Percentiles rank a stretch among this genome's conserved stretches.
phyloP scores from a whole-genome alignment of 2,329 filamentous ascomycete genomes.

The Dothistroma pini region DNA sequence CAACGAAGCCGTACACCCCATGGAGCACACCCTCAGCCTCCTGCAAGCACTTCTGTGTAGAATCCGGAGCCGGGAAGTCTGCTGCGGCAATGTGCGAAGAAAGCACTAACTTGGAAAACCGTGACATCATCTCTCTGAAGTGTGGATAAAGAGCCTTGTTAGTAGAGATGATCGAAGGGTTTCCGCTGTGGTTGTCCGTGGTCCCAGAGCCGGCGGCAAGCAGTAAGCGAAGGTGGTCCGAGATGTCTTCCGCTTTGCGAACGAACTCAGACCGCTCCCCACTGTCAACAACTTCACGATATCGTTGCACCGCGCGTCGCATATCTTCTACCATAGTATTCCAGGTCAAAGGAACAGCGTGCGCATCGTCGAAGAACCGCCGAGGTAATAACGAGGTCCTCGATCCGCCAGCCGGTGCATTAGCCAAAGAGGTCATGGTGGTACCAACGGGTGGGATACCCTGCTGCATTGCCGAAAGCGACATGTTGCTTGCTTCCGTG shows the following conservation, averaged over 20 bases:
- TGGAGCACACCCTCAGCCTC: constrained; percentile 96
- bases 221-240: constrained; percentile 86
- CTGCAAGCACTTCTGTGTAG: constrained; percentile 88
- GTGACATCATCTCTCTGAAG: constrained; percentile 99
- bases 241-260: constrained; percentile 92
- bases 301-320: constrained; percentile 83
- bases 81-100: constrained; percentile 97
- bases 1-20: constrained; percentile 93
- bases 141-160: constrained; percentile 97
- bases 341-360: constrained; percentile 79
- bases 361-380: constrained; percentile 89
- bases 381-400: constrained; percentile 58
- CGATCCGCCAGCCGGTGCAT: constrained; percentile 39
- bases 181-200: constrained; percentile 97
- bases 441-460: constrained; percentile 49
- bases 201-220: constrained; percentile 95
- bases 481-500: constrained; percentile 45
- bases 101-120: constrained; percentile 97
- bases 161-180: constrained; percentile 97
- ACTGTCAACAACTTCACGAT: constrained; percentile 82
- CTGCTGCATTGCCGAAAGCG: constrained; percentile 44
- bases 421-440: constrained; percentile 54
- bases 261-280: constrained; percentile 87
- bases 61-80: constrained; percentile 92
- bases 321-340: constrained; percentile 86